Base-by-base conservation (phyloP, 129 eudicot species). In the Centrapalus pauciflorus region DNA sequence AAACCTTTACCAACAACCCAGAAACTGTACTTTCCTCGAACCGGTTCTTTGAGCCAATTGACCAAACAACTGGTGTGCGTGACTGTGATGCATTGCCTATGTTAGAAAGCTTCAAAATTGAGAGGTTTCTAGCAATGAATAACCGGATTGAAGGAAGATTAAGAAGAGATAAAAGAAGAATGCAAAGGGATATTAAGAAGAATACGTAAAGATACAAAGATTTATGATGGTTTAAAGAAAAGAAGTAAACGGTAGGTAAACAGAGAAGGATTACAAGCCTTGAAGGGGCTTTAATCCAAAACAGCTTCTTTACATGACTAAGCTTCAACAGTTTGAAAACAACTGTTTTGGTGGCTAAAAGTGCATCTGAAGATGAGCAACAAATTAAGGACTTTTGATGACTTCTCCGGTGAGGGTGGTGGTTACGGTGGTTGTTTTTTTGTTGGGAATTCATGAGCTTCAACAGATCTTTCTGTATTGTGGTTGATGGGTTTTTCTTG, bases 61-160 rank as follows among this genome's bases (percentile, higher is more conserved):
- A 83, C 95, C 95, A 87, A 73, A 87, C 77, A 58, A 87, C 90
- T 30, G 83, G 81, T 26, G 64, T 33, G 56, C 34, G 23, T 50
- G 77, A 7, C 50, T 67, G 71, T 20, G 75, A 40, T 16, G 55
- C 29, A 23, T 29, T 11, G 7, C 30, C 71, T 43, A 49, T 33
- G 26, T 59, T 50, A 35, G 61, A 67, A 29, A 70, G 43, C 21
- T 64, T 78, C 33, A 73, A 63, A 56, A 64, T n/a, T 19, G 77
- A 74, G 49, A 70, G 23, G 4, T 64, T 62, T 34, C 72, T 68
- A 3, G 76, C 40, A 54, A 70, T 64, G 43, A 77, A 56, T 40
- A 74, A 35, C 33, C 76, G 48, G 46, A 77, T 65, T 35, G 84
- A 81, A 7, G 70, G 56, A 34, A 57, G 66, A 37, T 77, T 77